Evolutionary conservation across 495 filamentous ascomycete genomes (phyloP).

Genomic region (Neurospora sp.): DNA sequence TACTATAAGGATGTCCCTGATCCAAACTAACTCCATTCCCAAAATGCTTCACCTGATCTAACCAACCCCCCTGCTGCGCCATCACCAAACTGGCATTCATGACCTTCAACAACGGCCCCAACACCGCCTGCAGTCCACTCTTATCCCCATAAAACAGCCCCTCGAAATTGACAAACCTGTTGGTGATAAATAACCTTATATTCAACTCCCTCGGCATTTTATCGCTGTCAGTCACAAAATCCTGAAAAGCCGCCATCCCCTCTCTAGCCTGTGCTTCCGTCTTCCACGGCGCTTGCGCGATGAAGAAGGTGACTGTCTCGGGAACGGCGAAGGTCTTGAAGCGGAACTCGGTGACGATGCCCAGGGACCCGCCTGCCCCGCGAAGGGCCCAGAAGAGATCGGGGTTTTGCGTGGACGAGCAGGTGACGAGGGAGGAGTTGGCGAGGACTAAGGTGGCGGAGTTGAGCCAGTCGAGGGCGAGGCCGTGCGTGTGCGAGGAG

Average conservation of each 20-base stretch:
- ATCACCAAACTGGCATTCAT: constrained; percentile 24
- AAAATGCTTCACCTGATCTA: constrained; percentile 32
- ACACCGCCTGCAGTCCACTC: constrained; percentile 20
- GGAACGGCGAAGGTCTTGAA: constrained; percentile 35
- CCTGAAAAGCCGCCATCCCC: constrained; percentile 28
- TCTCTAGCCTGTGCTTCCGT: constrained; percentile 14
- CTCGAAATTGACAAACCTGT: constrained; percentile 30
- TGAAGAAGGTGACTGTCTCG: constrained; percentile 31
- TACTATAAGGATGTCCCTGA: constrained; percentile 19
- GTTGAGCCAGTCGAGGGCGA: constrained; percentile 35
- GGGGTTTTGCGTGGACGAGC: constrained; percentile 31
- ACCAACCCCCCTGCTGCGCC: constrained; percentile 25
- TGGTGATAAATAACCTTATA: constrained; percentile 33
- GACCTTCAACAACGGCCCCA: constrained; percentile 25
- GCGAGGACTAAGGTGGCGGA: constrained; percentile 34
- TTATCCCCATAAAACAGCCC: constrained; percentile 34
- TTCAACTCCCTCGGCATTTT: constrained; percentile 36
- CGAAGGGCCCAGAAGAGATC: constrained; percentile 38
- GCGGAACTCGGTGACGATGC: constrained; percentile 32
- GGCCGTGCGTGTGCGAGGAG: constrained; percentile 33
- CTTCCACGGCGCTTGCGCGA: constrained; percentile 23
- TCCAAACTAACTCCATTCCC: constrained; percentile 30
- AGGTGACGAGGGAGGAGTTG: constrained; percentile 30
- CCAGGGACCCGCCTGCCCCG: constrained; percentile 34
- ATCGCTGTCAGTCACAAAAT: constrained; percentile 15